Percentiles rank a stretch among this genome's conserved stretches.
Evolutionary conservation across 2,329 filamentous ascomycete genomes (phyloP).

Genomic region (Thermomyces lanuginosus): DNA sequence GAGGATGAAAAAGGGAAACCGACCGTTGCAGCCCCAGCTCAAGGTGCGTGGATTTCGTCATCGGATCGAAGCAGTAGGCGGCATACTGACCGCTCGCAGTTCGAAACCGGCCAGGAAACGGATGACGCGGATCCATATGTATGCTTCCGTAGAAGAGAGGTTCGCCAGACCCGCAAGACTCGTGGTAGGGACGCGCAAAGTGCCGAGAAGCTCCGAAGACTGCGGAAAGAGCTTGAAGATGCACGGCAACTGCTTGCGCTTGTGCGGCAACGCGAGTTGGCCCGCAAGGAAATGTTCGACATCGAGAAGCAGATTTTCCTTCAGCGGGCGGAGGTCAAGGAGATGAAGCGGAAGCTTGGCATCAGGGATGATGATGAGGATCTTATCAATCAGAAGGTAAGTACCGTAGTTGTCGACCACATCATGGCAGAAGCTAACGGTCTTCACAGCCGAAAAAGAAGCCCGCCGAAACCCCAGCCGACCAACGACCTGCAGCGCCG

Average conservation of each 20-base stretch:
- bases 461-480: slow-evolving; percentile 41
- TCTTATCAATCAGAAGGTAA: slow-evolving; percentile 81
- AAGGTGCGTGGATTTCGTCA: slow-evolving; percentile 40
- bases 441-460: slow-evolving; percentile 56
- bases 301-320: slow-evolving; percentile 68
- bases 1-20: slow-evolving; percentile 51
- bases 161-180: slow-evolving; percentile 87
- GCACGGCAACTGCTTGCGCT: slow-evolving; percentile 64
- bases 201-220: slow-evolving; percentile 80
- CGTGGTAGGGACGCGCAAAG: slow-evolving; percentile 84
- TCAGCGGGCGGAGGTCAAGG: slow-evolving; percentile 65
- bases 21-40: slow-evolving; percentile 56
- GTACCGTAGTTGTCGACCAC: slow-evolving; percentile 17
- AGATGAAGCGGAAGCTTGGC: slow-evolving; percentile 70
- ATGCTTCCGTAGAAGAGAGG: slow-evolving; percentile 89
- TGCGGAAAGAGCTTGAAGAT: slow-evolving; percentile 81
- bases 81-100: slow-evolving; percentile 24
- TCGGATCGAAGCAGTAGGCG: too few relatives aligned
- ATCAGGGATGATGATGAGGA: slow-evolving; percentile 92
- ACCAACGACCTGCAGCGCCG: slow-evolving; percentile 45
- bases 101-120: slow-evolving; percentile 83
- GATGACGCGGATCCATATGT: slow-evolving; percentile 96
- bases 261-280: slow-evolving; percentile 62
- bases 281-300: slow-evolving; percentile 60
- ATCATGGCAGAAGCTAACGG: slow-evolving; percentile 25